A percentile compares a stretch with the other conserved stretches of the same genome.
Evolutionary conservation across 352 stramenopile genomes (phyloP).

Genomic region (Nannochloropsis limnetica): DNA sequence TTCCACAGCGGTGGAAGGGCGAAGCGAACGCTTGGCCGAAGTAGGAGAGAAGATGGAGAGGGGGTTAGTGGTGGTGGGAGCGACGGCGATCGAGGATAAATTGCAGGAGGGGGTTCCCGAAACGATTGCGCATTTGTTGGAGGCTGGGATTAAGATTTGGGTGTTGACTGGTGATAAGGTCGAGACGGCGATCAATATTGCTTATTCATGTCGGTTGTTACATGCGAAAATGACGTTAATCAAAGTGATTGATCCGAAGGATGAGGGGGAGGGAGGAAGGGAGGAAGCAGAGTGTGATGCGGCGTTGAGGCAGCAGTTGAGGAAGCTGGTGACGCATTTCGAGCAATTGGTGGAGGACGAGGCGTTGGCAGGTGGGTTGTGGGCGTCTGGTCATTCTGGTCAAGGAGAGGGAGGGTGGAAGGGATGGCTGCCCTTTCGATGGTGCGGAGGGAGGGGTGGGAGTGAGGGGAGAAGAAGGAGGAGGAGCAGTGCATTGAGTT

Average conservation of each 20-base stretch:
- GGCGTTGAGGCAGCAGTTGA: constrained; percentile 28
- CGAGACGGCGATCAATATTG: constrained; percentile 92
- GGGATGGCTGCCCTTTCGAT: neutral
- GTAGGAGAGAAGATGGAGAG: constrained; percentile 72
- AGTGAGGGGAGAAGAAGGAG: neutral
- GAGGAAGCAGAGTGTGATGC: constrained; percentile 37
- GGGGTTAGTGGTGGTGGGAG: constrained; percentile 71
- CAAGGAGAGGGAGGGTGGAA: neutral
- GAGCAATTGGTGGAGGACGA: neutral
- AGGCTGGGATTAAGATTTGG: constrained; percentile 89
- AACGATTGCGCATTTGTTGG: constrained; percentile 75
- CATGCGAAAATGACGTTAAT: constrained; percentile 56
- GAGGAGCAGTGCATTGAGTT: neutral
- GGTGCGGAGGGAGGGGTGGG: neutral
- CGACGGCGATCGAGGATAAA: constrained; percentile 80
- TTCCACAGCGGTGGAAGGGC: constrained; percentile 58
- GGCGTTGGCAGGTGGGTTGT: neutral
- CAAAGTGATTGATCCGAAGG: constrained; percentile 45
- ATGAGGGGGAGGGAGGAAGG: neutral
- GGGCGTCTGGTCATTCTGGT: neutral
- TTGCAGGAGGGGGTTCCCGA: constrained; percentile 81
- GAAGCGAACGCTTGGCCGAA: constrained; percentile 66
- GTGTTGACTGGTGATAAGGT: constrained; percentile 86
- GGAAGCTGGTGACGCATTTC: constrained; percentile 10
- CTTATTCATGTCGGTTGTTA: constrained; percentile 59